Base-by-base conservation (phyloP, 2,329 filamentous ascomycete genomes). In the Colletotrichum truncatum region DNA sequence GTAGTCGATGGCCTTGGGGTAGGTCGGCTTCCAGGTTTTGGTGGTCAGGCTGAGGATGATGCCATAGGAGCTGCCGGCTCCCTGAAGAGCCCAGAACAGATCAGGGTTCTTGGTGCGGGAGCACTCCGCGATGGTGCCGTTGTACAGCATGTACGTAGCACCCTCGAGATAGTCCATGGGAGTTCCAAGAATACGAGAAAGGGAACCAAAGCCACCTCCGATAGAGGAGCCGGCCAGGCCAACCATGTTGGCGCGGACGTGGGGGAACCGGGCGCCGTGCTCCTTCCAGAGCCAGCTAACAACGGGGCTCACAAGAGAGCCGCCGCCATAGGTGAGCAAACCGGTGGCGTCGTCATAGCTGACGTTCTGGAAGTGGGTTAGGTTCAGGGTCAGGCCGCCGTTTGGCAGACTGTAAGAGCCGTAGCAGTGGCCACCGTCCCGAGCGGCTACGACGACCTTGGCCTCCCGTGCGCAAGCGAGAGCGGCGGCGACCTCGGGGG, bases 71-170 rank as follows among this genome's bases (percentile, higher is more conserved):
- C 57, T 49, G n/a, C 66, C 66, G 21, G 66, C 66, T 1, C 66
- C 66, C 64, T 68, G 58, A 12, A 66, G 53, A n/a, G 66, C 66
- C 66, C 66, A 68, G 51, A 68, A 66, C 18, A 67, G 66, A 26
- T 68, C 66, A 10, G 66, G 63, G 36, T 67, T 64, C 56, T 66
- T 36, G 34, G 62, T 63, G 25, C 61, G 55, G 26, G 61, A 64
- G 32, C 62, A 53, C 32, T 66, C 32, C 14, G 49, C 64, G 10
- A 68, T 25, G 43, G 66, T 68, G 11, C 66, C 66, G 66, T 68
- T 68, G 51, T 67, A 68, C 12, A 68, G 66, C 66, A 68, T 68
- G 46, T 68, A 68, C 5, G 60, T 59, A 21, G 55, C 66, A n/a
- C 53, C 41, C 8, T 59, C 48, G n/a, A 68, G 49, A 49, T 32